These are phyloP conservation scores for Pseudopithomyces maydicus DNA, from an alignment of 2,329 filamentous ascomycete species.

Conservation along the genomic window DNA sequence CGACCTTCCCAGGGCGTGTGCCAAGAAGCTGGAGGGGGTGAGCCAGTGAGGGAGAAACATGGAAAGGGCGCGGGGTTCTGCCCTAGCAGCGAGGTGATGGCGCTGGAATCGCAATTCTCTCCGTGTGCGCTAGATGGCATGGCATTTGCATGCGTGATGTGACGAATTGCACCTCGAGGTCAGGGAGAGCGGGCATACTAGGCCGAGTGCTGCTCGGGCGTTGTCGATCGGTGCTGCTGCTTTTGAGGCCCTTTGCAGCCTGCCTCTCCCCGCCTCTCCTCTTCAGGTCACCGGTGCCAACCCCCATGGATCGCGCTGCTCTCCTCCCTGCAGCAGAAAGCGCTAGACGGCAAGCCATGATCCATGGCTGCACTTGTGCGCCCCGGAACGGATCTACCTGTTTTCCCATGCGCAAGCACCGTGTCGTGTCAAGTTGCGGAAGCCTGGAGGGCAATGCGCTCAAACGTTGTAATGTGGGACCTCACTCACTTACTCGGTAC, in stretches of 20 bases:
- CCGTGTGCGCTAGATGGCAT: background rate
- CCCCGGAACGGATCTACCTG: too few relatives aligned
- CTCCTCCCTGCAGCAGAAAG: too few relatives aligned
- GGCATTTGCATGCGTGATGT: background rate
- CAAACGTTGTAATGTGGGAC: too few relatives aligned
- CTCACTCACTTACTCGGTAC: too few relatives aligned
- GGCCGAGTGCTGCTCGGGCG: background rate
- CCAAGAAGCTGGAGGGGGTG: too few relatives aligned
- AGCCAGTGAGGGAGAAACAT: background rate
- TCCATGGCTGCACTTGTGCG: too few relatives aligned
- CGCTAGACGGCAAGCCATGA: too few relatives aligned
- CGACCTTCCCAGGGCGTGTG: too few relatives aligned
- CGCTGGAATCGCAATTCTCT: background rate
- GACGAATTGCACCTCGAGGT: background rate
- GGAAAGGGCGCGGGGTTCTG: background rate
- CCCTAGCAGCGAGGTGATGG: background rate
- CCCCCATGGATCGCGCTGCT: background rate
- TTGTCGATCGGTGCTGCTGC: conserved; percentile 2
- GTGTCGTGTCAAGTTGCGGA: too few relatives aligned
- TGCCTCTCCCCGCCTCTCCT: background rate
- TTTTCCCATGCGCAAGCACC: too few relatives aligned
- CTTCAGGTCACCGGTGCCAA: background rate
- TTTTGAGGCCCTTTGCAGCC: background rate
- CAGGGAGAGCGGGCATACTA: background rate
- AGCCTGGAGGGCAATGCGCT: too few relatives aligned